A percentile compares a stretch with the other conserved stretches of the same genome.
Evolutionary conservation across 2,329 filamentous ascomycete genomes (phyloP).

Genomic region (Aspergillus caelatus): DNA sequence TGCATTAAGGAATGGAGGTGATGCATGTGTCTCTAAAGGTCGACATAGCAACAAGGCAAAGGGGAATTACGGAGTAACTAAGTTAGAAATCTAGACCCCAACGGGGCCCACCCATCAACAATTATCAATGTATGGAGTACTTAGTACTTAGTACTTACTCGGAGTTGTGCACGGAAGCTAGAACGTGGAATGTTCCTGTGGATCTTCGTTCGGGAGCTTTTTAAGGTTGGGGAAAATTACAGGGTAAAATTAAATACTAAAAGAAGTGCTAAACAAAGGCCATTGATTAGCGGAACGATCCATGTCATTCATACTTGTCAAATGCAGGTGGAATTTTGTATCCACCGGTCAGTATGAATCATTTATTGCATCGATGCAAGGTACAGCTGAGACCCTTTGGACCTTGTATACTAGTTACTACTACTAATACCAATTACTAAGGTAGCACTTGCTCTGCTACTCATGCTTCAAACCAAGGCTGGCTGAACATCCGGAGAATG

Average conservation of each 20-base stretch:
- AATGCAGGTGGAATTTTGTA: neutral
- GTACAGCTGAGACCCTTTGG: neutral
- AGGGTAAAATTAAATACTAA: neutral
- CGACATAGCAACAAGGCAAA: neutral
- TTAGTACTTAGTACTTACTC: too few relatives aligned
- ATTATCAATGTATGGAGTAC: neutral
- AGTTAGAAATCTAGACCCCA: neutral
- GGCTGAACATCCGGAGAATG: neutral
- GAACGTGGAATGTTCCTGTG: constrained; percentile 13
- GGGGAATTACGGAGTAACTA: neutral
- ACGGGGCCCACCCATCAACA: neutral
- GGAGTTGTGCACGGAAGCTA: constrained; percentile 1
- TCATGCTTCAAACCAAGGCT: neutral
- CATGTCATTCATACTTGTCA: neutral
- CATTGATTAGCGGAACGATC: neutral
- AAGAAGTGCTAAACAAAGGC: neutral
- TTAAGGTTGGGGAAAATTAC: constrained; percentile 3
- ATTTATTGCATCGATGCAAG: neutral
- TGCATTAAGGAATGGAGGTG: neutral
- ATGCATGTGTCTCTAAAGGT: neutral
- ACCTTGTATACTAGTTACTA: neutral
- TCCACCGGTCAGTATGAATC: neutral
- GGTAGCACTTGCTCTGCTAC: neutral
- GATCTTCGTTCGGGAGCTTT: neutral
- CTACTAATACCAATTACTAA: neutral